Conservation (phyloP, 2,329 filamentous ascomycete genomes). For the Aureobasidium sp. region DNA sequence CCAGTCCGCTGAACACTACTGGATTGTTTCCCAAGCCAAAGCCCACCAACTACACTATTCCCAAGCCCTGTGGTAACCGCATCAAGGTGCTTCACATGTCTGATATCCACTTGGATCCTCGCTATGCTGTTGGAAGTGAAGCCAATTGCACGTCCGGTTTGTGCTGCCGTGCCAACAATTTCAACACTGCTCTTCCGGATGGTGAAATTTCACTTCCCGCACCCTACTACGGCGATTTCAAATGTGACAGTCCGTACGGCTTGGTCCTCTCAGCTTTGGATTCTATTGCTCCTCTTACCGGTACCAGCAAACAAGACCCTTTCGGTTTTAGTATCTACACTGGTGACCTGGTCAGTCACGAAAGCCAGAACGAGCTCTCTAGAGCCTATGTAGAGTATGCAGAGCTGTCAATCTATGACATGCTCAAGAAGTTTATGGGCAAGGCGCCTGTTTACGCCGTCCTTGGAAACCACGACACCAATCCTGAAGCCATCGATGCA, state of each 20-base stretch:
- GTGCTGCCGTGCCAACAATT: conserved; percentile 45
- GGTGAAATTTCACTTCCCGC: conserved; percentile 40
- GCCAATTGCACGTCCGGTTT: conserved; percentile 46
- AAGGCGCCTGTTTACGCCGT: conserved; percentile 50
- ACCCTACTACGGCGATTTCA: conserved; percentile 48
- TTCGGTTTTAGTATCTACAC: conserved; percentile 52
- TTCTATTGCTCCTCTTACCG: conserved; percentile 50
- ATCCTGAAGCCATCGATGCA: conserved; percentile 47
- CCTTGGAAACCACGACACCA: conserved; percentile 53
- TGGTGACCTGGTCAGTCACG: conserved; percentile 51
- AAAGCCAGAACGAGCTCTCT: conserved; percentile 45
- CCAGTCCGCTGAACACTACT: conserved; percentile 40
- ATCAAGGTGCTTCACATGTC: conserved; percentile 52
- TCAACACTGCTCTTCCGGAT: conserved; percentile 30
- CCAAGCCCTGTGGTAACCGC: conserved; percentile 45
- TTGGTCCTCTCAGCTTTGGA: conserved; percentile 50
- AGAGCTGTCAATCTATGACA: conserved; percentile 46
- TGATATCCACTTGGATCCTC: conserved; percentile 44
- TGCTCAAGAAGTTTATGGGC: conserved; percentile 49
- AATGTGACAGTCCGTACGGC: conserved; percentile 54
- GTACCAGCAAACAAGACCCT: conserved; percentile 41
- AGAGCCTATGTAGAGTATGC: conserved; percentile 48
- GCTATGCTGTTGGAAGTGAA: conserved; percentile 48
- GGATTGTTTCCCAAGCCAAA: conserved; percentile 49
- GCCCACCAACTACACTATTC: conserved; percentile 38